phyloP scores from a whole-genome alignment of 164 flowering plant genomes.

The Taxillus chinensis region DNA sequence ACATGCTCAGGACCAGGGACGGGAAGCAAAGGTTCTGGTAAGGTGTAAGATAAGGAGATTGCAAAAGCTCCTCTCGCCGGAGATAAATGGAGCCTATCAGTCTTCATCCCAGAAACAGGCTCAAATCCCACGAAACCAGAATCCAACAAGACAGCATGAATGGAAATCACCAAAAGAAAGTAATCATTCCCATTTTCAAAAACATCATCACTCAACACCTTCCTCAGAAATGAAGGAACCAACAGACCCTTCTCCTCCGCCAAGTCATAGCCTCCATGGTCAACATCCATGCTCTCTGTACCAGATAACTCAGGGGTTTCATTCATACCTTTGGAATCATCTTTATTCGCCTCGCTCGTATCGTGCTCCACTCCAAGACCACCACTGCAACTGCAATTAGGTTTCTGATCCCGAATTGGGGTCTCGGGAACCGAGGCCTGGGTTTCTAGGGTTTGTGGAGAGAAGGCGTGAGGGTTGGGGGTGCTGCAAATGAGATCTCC shows the following conservation, averaged over 20 bases:
- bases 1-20: too few relatives aligned
- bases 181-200: constrained; percentile 15
- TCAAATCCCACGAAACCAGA: too few relatives aligned
- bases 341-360: background rate
- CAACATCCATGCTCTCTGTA: constrained; percentile 19
- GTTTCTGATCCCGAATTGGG: too few relatives aligned
- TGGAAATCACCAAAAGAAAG: constrained; percentile 30
- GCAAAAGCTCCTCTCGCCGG: too few relatives aligned
- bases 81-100: too few relatives aligned
- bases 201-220: constrained; percentile 34
- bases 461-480: constrained; percentile 13
- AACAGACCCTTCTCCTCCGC: constrained; percentile 14
- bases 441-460: background rate
- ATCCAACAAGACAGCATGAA: too few relatives aligned
- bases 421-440: too few relatives aligned
- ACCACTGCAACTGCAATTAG: too few relatives aligned
- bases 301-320: background rate
- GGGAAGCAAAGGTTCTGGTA: too few relatives aligned
- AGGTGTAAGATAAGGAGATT: too few relatives aligned
- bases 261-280: constrained; percentile 3
- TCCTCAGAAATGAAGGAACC: constrained; percentile 44
- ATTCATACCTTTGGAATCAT: background rate
- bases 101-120: too few relatives aligned
- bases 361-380: background rate
- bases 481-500: constrained; percentile 65